Evolutionary conservation across 2,329 filamentous ascomycete genomes (phyloP), one percentile per base, ranked within the genome.

Genomic region (Amylocarpus encephaloides): DNA sequence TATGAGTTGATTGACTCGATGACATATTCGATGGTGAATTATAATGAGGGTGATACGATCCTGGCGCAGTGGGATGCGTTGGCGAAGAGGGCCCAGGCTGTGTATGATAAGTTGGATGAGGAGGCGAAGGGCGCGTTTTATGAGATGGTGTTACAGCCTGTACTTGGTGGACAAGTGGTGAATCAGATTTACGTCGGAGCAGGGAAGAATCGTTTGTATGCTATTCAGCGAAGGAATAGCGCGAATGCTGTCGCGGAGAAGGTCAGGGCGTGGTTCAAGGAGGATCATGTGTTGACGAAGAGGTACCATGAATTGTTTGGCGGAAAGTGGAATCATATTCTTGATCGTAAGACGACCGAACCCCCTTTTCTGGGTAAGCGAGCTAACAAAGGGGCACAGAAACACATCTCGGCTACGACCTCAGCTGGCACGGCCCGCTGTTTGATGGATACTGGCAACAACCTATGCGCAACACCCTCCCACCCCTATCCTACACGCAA

Each of bases 381-480:
- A 5, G 30, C 51, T 59, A 77, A 58, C 76, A 7, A 16, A 13
- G 22, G 22, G 22, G 22, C 3, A 32, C 39, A 63, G 61, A 78
- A 69, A 77, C 75, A 0, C 77, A 79, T 57, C 65, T 79, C 7
- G 75, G 76, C 16, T 79, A 76, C 42, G 69, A 77, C 49, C 49
- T 51, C 16, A 48, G 45, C 13, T 51, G 34, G 22, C 12, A 36
- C 3, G 45, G 49, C 12, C 18, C 45, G 9, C 22, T 48, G 5
- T 51, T 33, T 18, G 41, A 55, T 18, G 46, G 70, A 43, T 73
- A 74, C 64, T 79, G 83, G 83, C 84, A 88, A 66, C 83, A 87
- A 63, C 82, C 85, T 1, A 86, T 86, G 83, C 73, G 82, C 32
- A 85, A 88, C 61, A 76, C 76, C 0, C 73, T 85, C 1, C 82